These are phyloP conservation scores for Nicotiana noctiflora DNA, from an alignment of 257 asterid genomes.

Conservation along the genomic window DNA sequence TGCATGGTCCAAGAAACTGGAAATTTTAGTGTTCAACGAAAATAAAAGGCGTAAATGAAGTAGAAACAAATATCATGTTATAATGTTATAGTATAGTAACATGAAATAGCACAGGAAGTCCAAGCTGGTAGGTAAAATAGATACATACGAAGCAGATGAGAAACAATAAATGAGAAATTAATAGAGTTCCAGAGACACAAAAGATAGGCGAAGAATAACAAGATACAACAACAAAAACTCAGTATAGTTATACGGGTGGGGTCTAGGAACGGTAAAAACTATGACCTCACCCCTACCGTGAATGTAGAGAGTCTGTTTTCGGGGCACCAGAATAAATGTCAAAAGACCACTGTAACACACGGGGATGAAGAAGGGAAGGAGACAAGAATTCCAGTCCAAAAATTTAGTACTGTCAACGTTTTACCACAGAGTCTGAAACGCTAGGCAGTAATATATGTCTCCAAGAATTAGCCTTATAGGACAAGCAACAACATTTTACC, in stretches of 20 bases:
- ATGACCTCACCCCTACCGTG: too few species aligned
- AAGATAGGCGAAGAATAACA: neutral
- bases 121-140: neutral
- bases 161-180: neutral
- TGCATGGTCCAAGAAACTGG: neutral
- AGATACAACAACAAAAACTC: too few species aligned
- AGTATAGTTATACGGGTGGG: too few species aligned
- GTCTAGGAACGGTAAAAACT: too few species aligned
- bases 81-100: neutral
- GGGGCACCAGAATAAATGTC: neutral
- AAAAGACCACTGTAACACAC: neutral
- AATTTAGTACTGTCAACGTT: neutral
- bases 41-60: neutral
- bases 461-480: slow-evolving; percentile 19
- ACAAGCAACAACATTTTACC: slow-evolving; percentile 17
- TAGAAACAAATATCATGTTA: neutral
- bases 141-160: neutral
- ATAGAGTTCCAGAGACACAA: neutral
- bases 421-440: neutral
- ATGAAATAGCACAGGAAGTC: neutral
- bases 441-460: neutral
- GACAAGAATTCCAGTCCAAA: slow-evolving; percentile 1
- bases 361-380: slow-evolving; percentile 7
- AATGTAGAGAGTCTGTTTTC: too few species aligned
- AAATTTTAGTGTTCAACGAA: neutral